Evolutionary conservation across 2,329 filamentous ascomycete species (phyloP), one percentile per base, ranked within the genome.

Genomic region (Botrytis paeoniae): DNA sequence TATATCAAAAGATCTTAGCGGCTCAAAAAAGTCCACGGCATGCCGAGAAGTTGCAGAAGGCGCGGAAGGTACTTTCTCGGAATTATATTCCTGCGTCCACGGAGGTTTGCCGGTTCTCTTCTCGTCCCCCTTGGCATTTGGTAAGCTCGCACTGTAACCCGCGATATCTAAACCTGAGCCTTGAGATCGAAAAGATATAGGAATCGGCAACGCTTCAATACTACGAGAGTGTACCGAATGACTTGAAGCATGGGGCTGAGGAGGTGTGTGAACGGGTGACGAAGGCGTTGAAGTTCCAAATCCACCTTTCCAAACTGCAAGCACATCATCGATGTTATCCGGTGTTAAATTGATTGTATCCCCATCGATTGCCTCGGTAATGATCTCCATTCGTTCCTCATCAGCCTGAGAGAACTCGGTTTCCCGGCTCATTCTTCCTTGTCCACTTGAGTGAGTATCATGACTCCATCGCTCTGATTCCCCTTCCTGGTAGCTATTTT

Each of bases 401-500:
- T 69, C 65, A 32, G 37, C 25, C 18, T 59, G 65, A 29, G 48
- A 69, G n/a, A 69, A 69, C 22, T 69, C 48, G 12, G 65, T 57
- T 16, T 57, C 48, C 22, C 12, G 48, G 18, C 48, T 69, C 39
- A 57, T 41, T 43, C n/a, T 69, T 41, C 32, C 25, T 37, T 2
- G 22, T 32, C 18, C 39, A 37, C 6, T 57, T 12, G 48, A 57
- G n/a, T 32, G 37, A 25, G 65, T 57, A 32, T 57, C 48, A 29
- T 41, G 48, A 10, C 48, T 57, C 48, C 18, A 29, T 69, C 48
- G 48, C 18, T 41, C 65, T 43, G 48, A 43, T 54, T 35, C 8
- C 5, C 25, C 25, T 54, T 48, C 45, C n/a, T 54, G 45, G 35
- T 54, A n/a, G 32, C 45, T 66, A 5, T 54, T 43, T 32, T n/a